Base-by-base conservation (phyloP, 306 rosid species). In the Cucumis hystrix region DNA sequence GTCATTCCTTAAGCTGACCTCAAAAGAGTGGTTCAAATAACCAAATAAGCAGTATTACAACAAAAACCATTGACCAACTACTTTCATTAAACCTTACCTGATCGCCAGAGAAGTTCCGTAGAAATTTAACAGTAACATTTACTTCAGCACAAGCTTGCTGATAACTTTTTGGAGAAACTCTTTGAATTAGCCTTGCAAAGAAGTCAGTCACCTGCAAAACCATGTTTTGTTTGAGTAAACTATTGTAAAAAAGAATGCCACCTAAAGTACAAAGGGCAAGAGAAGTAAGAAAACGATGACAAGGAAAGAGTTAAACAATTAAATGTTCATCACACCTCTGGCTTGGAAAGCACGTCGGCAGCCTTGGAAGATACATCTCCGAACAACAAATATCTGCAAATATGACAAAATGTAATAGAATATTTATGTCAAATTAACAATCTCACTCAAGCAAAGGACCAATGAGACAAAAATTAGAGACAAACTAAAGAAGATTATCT, bases 101-200 rank as follows among this genome's bases (percentile, higher is more conserved):
- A 87, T 95, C 98, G 59, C 97, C 97, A 1, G 89, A 85, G 83
- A 95, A 95, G 84, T 95, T 95, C 78, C 88, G 93, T 10, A 95
- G 83, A 88, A 95, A 95, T 77, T 95, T 95, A 57, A 33, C 86
- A 67, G 98, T 92, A 65, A 95, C 98, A 55, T 82, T 84, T 61
- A 95, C 98, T 88, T 95, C 98, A 20, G 33, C 96, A 47, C 8
- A 71, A 84, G 98, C 98, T 87, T 95, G 98, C 33, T 88, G 89
- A 85, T 95, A 95, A 87, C 98, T 95, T 88, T 95, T 95, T 41
- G 98, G 98, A 84, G 93, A 87, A 85, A 95, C 98, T 83, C 98
- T 88, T 77, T 95, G 97, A 80, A 95, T 89, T 80, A 95, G 80
- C 87, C 92, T 95, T 20, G 96, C 82, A 81, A 95, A 95, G 89